Evolutionary conservation across 2,329 filamentous ascomycete genomes (phyloP).

Genomic region (Cercospora brassicicola): DNA sequence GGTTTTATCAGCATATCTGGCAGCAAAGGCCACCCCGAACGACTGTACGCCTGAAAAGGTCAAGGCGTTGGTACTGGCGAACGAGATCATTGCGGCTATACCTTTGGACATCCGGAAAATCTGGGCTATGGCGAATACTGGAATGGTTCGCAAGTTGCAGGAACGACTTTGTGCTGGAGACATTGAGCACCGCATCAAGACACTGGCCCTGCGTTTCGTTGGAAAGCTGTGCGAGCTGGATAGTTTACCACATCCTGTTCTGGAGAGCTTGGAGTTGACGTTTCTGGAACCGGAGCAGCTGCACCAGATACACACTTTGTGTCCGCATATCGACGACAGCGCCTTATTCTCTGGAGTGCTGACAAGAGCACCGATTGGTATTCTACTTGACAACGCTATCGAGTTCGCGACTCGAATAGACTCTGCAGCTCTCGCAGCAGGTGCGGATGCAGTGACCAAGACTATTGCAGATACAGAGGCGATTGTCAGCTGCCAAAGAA

Average conservation of each 20-base stretch:
- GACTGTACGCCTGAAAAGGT: constrained; percentile 28
- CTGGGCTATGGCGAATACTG: constrained; percentile 37
- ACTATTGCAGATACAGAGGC: constrained; percentile 16
- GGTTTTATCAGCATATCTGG: constrained; percentile 36
- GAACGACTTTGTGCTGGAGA: constrained; percentile 34
- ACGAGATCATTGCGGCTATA: constrained; percentile 35
- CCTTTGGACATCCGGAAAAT: constrained; percentile 31
- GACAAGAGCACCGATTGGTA: constrained; percentile 21
- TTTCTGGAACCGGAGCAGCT: constrained; percentile 21
- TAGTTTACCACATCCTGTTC: constrained; percentile 28
- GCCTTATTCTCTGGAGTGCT: constrained; percentile 26
- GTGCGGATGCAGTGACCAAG: constrained; percentile 21
- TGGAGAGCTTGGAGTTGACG: constrained; percentile 24
- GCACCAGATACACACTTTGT: constrained; percentile 22
- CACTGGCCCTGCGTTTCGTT: constrained; percentile 33
- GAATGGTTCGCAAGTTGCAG: constrained; percentile 38
- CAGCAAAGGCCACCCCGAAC: constrained; percentile 28
- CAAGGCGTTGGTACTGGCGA: constrained; percentile 32
- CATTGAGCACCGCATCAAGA: constrained; percentile 24
- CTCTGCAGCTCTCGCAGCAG: constrained; percentile 16
- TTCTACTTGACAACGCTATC: constrained; percentile 23
- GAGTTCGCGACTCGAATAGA: constrained; percentile 21
- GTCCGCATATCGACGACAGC: constrained; percentile 23
- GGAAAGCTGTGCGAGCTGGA: constrained; percentile 30
- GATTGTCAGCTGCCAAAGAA: constrained; percentile 25